A percentile compares a stretch with the other conserved stretches of the same genome.
Conservation (phyloP, 495 filamentous ascomycete genomes). For the Barbatosphaeria neglecta region DNA sequence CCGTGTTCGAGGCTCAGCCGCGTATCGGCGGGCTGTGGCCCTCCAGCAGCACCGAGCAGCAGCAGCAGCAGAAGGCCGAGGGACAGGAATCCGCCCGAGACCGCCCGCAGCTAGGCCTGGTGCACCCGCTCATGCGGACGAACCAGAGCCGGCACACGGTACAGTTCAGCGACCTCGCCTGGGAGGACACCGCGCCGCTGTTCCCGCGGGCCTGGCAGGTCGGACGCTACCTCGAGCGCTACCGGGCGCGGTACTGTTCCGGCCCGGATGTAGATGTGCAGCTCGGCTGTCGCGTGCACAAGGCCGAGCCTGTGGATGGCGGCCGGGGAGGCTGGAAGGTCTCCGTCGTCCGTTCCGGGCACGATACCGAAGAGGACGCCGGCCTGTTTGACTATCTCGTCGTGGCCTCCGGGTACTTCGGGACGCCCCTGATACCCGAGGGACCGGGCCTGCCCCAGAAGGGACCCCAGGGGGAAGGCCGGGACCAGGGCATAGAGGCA, state of each 20-base stretch:
- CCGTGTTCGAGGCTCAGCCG: constrained; percentile 54
- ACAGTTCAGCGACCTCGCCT: constrained; percentile 67
- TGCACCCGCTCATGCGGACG: constrained; percentile 60
- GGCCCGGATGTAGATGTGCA: constrained; percentile 35
- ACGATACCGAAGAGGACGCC: constrained; percentile 15
- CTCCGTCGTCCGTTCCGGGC: constrained; percentile 30
- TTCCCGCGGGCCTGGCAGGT: constrained; percentile 69
- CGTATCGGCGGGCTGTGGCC: constrained; percentile 74
- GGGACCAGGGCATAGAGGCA: too few species aligned
- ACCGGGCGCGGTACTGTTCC: constrained; percentile 45
- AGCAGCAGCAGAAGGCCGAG: too few species aligned
- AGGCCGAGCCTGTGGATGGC: constrained; percentile 24
- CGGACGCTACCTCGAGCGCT: constrained; percentile 58
- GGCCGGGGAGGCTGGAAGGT: constrained; percentile 34
- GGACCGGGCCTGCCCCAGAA: constrained; percentile 9
- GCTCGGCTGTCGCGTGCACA: constrained; percentile 42
- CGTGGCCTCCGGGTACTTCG: constrained; percentile 69
- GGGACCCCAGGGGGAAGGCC: neutral
- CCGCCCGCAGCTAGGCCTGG: too few species aligned
- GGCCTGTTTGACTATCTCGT: constrained; percentile 57
- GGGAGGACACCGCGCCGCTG: constrained; percentile 42
- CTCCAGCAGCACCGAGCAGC: constrained; percentile 22
- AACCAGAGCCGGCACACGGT: constrained; percentile 74
- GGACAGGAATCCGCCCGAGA: too few species aligned
- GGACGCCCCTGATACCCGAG: constrained; percentile 43